Evolutionary conservation across 257 asterid species (phyloP).

Genomic region (Plantago elongata): DNA sequence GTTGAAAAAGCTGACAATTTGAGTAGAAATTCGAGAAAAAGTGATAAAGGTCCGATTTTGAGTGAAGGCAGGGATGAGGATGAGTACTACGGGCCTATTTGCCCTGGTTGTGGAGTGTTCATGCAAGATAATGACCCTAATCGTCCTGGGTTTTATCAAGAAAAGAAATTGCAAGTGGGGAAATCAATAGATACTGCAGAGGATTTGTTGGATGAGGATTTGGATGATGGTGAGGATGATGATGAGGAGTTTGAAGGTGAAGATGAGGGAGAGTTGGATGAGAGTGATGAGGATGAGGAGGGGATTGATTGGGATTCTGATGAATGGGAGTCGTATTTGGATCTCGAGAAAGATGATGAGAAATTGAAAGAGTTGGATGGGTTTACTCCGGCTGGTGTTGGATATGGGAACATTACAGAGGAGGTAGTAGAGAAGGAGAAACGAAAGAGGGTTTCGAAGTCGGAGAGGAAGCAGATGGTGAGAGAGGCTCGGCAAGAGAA

Average conservation of each 20-base stretch:
- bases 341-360: slow-evolving; percentile 36
- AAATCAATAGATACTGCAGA: slow-evolving; percentile 29
- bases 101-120: slow-evolving; percentile 94
- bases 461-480: slow-evolving; percentile 65
- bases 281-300: slow-evolving; percentile 32
- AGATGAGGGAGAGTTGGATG: slow-evolving; percentile 32
- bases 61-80: slow-evolving; percentile 87
- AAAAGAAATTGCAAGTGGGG: slow-evolving; percentile 32
- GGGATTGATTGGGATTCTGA: slow-evolving; percentile 53
- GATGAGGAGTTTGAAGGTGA: slow-evolving; percentile 43
- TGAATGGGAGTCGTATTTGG: slow-evolving; percentile 43
- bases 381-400: slow-evolving; percentile 74
- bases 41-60: slow-evolving; percentile 44
- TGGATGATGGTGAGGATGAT: slow-evolving; percentile 39
- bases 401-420: slow-evolving; percentile 85
- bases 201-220: slow-evolving; percentile 28
- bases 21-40: slow-evolving; percentile 38
- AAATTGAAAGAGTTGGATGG: slow-evolving; percentile 65
- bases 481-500: slow-evolving; percentile 56
- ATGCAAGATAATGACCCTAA: slow-evolving; percentile 87
- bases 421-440: slow-evolving; percentile 52
- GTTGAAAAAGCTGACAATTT: slow-evolving; percentile 33
- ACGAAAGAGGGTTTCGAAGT: slow-evolving; percentile 55
- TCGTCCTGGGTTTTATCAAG: slow-evolving; percentile 68
- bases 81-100: slow-evolving; percentile 60